Percentiles rank a stretch among this genome's conserved stretches.
Conservation (phyloP, 2,329 filamentous ascomycete genomes). For the Ceratocystis huliohia region DNA sequence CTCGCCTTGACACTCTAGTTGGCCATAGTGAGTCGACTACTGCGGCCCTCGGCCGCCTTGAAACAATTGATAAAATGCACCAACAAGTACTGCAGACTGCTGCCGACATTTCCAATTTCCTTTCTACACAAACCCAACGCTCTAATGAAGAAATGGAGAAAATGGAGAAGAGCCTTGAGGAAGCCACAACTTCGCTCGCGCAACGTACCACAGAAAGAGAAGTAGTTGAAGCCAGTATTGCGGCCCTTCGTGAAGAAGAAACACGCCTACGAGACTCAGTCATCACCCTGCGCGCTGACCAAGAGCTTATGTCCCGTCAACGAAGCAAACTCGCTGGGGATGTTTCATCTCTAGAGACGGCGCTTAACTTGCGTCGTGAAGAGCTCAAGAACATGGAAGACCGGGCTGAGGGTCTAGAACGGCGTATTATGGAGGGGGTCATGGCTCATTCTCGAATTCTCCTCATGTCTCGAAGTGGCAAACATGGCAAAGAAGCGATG, state of each 20-base stretch:
- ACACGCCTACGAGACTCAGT: conserved; percentile 43
- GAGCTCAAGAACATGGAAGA: conserved; percentile 84
- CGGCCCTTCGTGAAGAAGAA: conserved; percentile 40
- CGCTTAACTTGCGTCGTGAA: conserved; percentile 74
- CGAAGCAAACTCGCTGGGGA: conserved; percentile 73
- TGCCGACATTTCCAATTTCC: conserved; percentile 69
- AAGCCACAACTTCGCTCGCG: conserved; percentile 69
- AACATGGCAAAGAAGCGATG: conserved; percentile 41
- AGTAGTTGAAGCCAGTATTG: conserved; percentile 45
- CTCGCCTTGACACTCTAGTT: conserved; percentile 32
- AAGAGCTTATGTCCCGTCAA: conserved; percentile 62
- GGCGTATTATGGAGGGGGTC: conserved; percentile 84
- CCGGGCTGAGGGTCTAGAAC: conserved; percentile 77
- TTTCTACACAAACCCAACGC: conserved; percentile 61
- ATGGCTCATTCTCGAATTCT: conserved; percentile 90
- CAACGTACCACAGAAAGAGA: conserved; percentile 56
- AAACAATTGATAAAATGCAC: conserved; percentile 60
- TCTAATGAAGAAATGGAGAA: conserved; percentile 67
- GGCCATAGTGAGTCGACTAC: conserved; percentile 47
- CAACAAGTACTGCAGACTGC: conserved; percentile 75
- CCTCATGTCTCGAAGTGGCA: conserved; percentile 57
- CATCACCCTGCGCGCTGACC: conserved; percentile 49
- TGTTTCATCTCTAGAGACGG: conserved; percentile 81
- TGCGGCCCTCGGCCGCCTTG: conserved; percentile 61
- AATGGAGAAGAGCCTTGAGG: conserved; percentile 65